Base-by-base conservation (phyloP, 371 early-diverging fungal species). In the Rhizopus microsporus region DNA sequence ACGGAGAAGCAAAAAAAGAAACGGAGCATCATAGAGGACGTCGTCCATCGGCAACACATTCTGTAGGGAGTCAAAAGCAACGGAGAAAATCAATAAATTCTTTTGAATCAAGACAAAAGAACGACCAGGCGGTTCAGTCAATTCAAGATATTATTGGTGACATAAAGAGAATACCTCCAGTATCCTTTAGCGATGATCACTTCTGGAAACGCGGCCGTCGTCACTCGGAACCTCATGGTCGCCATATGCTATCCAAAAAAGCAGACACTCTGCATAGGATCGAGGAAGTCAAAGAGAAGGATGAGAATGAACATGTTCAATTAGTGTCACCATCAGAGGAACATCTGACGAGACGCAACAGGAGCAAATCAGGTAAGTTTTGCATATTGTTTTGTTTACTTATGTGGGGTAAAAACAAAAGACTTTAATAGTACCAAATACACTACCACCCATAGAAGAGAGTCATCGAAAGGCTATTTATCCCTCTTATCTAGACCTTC, bases 101-200 rank as follows among this genome's bases (percentile, higher is more conserved):
- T 43, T 43, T 43, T 12, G 17, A 43, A 43, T n/a, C 44, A 15
- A 43, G 13, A 13, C 10, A 37, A 37, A 37, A 37, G 38, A 13
- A 37, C 38, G 29, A 29, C 46, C 23, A 29, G 46, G 77, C 71
- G 4, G 52, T 73, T 17, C 70, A 73, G 33, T 76, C 77, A 4
- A 52, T 76, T 7, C 68, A 73, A 42, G 74, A 76, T 32, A 71
- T 76, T 15, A 76, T 76, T 33, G 54, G 65, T 39, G 69, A 71
- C 30, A 69, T 76, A 55, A 71, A 66, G 39, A 61, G 71, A n/a
- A 37, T 73, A 7, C 69, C 73, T 4, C 40, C 49, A 2, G 46
- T 51, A 16, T 57, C 65, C 7, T 46, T 43, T 30, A 45, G 32
- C 0, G 15, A 23, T 23, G 33, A 50, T 23, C 16, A 38, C 3